Evolutionary conservation across 2,329 filamentous ascomycete genomes (phyloP).

Genomic region (Aspergillus sp.): DNA sequence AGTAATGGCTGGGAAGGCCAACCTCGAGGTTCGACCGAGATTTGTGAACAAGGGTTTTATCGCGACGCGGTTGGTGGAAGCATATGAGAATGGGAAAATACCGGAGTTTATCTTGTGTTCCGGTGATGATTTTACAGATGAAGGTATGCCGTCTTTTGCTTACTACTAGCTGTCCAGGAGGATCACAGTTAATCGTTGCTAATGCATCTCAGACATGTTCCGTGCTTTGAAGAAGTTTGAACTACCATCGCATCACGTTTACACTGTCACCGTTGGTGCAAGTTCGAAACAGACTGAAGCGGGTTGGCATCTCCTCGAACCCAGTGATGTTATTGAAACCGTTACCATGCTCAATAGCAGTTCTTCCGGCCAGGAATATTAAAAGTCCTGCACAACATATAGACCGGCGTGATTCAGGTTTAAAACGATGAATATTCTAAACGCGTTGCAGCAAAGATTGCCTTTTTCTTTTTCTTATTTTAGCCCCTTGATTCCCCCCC

Average conservation of each 20-base stretch:
- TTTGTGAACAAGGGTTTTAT: conserved; percentile 99
- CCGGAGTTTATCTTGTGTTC: conserved; percentile 87
- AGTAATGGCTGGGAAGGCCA: conserved; percentile 95
- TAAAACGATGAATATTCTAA: not conserved
- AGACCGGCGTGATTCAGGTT: not conserved
- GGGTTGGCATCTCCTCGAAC: conserved; percentile 85
- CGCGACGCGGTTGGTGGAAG: conserved; percentile 74
- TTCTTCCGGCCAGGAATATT: conserved; percentile 27
- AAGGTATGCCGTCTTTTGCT: conserved; percentile 60
- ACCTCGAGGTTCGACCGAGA: conserved; percentile 91
- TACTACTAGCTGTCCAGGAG: not conserved
- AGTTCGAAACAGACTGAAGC: conserved; percentile 91
- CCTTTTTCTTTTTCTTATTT: not conserved
- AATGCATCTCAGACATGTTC: conserved; percentile 66
- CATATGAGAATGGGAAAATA: conserved; percentile 63
- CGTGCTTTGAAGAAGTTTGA: conserved; percentile 66
- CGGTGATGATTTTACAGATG: conserved; percentile 95
- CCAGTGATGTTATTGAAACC: conserved; percentile 77
- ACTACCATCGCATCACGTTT: conserved; percentile 67
- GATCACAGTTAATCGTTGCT: not conserved
- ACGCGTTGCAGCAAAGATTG: not conserved
- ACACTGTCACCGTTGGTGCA: conserved; percentile 87
- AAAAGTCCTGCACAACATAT: not conserved
- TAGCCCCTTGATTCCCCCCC: no score
- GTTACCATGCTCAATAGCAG: conserved; percentile 55